Conservation (phyloP, 192 early-diverging fungal species). For the Backusella mclennaniae region DNA sequence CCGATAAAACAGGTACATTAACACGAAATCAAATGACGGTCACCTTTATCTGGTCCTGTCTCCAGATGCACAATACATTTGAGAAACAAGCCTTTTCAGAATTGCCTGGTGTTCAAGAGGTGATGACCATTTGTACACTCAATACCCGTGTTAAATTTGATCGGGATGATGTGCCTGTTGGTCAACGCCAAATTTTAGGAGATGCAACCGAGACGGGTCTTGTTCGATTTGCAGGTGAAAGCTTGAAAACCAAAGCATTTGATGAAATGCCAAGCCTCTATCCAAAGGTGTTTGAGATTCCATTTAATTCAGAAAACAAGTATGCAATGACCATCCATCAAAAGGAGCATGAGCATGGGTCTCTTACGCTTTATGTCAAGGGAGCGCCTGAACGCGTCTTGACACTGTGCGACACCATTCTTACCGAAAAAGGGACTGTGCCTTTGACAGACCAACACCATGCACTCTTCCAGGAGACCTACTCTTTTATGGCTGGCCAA, state of each 20-base stretch:
- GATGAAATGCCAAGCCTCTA: conserved; percentile 65
- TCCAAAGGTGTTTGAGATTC: conserved; percentile 92
- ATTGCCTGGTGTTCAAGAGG: conserved; percentile 69
- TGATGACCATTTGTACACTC: conserved; percentile 75
- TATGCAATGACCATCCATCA: conserved; percentile 90
- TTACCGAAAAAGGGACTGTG: conserved; percentile 51
- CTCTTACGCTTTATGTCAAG: conserved; percentile 85
- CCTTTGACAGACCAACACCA: conserved; percentile 70
- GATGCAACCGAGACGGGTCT: conserved; percentile 96
- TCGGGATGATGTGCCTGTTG: conserved; percentile 80
- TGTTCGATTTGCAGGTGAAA: conserved; percentile 73
- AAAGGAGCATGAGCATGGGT: conserved; percentile 66
- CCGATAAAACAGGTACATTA: conserved; percentile 97
- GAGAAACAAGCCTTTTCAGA: conserved; percentile 39
- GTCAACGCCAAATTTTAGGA: conserved; percentile 78
- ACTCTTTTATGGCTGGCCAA: conserved; percentile 86
- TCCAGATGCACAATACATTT: conserved; percentile 60
- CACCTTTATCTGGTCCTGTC: conserved; percentile 85
- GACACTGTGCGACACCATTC: conserved; percentile 73
- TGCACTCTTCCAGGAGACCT: conserved; percentile 68
- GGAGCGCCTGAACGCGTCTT: conserved; percentile 96
- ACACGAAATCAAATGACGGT: conserved; percentile 98
- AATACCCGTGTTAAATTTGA: conserved; percentile 92
- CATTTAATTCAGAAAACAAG: conserved; percentile 97
- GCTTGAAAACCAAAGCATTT: conserved; percentile 60